Conservation (phyloP, 768 basidiomycete species). For the Mycena epipterygia region DNA sequence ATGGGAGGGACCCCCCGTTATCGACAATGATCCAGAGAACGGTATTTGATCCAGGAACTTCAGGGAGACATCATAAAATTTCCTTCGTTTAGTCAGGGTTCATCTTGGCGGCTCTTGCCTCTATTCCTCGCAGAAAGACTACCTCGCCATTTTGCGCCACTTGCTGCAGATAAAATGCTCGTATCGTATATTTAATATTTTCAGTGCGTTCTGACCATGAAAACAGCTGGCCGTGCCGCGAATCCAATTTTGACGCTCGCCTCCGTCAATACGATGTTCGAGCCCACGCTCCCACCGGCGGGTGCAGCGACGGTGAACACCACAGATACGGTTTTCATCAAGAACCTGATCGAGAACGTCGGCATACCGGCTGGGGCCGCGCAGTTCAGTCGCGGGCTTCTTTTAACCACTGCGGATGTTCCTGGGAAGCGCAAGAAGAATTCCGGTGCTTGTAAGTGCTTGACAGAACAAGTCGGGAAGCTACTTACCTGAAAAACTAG, state of each 20-base stretch:
- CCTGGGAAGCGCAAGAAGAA: conserved; percentile 44
- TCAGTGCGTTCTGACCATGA: not conserved
- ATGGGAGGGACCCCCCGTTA: conserved; percentile 27
- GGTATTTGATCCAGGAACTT: too few relatives aligned
- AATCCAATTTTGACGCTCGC: not conserved
- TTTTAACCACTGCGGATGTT: conserved; percentile 44
- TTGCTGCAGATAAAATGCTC: conserved; percentile 16
- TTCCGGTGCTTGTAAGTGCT: conserved; percentile 49
- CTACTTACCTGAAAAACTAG: conserved; percentile 18
- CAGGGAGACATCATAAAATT: too few relatives aligned
- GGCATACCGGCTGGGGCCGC: not conserved
- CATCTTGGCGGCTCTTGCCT: conserved; percentile 35
- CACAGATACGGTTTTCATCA: not conserved
- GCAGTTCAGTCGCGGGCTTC: conserved; percentile 48
- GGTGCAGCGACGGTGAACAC: not conserved
- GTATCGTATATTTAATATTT: not conserved
- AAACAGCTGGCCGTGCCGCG: not conserved
- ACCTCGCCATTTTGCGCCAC: conserved; percentile 36
- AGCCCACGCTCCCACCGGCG: conserved; percentile 29
- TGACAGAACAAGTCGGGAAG: not conserved
- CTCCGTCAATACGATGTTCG: conserved; percentile 32
- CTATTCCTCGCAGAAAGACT: conserved; percentile 38
- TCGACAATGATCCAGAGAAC: conserved; percentile 34
- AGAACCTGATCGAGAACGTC: too few relatives aligned
- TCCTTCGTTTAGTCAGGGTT: not conserved